These are phyloP conservation scores for Xylariaceae sp. DNA, from an alignment of 2,329 filamentous ascomycete genomes.

Conservation along the genomic window DNA sequence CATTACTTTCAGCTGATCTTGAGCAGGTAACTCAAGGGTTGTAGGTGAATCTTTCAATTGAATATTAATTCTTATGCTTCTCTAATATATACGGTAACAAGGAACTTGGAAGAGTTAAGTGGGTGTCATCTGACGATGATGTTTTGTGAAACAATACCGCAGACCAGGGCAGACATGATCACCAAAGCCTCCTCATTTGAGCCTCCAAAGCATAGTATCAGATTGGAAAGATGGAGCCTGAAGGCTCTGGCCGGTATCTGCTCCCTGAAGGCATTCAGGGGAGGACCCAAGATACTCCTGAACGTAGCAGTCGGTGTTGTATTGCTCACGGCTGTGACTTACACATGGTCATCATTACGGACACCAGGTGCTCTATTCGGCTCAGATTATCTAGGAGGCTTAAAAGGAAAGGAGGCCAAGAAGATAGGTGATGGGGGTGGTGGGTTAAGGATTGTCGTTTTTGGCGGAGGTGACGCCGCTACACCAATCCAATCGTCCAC, in stretches of 20 bases:
- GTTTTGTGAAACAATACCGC: no score
- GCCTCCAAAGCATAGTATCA: no score
- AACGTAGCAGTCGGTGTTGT: conserved; percentile 28
- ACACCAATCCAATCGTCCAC: conserved; percentile 42
- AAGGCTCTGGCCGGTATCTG: conserved; percentile 24
- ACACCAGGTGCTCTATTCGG: not conserved
- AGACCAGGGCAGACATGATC: no score
- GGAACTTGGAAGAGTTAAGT: no score
- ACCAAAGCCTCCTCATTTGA: no score
- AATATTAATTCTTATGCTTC: no score
- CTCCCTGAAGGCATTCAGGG: conserved; percentile 27
- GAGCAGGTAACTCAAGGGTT: no score
- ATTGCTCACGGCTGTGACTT: conserved; percentile 28
- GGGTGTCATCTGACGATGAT: no score
- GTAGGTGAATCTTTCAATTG: no score
- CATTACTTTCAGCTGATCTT: no score
- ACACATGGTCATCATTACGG: conserved; percentile 14
- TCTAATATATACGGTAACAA: no score
- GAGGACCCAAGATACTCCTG: conserved; percentile 29
- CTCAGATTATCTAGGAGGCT: conserved; percentile 14
- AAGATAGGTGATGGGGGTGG: conserved; percentile 24
- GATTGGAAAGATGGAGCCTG: conserved; percentile 1
- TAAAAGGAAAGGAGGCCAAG: conserved; percentile 3
- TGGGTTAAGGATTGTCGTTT: conserved; percentile 56
- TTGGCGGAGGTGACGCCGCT: conserved; percentile 56